Evolutionary conservation across 306 rosid genomes (phyloP).

Genomic region (Cotoneaster glaucophyllus): DNA sequence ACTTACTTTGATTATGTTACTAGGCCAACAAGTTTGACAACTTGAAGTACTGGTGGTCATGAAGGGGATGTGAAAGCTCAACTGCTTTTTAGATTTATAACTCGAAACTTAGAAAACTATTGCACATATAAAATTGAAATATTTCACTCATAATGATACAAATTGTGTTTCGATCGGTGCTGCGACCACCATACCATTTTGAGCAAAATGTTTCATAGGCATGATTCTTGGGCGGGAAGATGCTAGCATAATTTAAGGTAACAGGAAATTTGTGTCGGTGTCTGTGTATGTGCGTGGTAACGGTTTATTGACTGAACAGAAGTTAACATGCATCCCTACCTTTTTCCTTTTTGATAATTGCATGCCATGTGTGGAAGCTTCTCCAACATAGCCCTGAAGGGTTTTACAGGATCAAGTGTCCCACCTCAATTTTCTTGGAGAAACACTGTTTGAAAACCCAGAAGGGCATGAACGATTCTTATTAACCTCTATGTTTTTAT

Average conservation of each 20-base stretch:
- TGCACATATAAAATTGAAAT: not conserved
- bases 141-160: not conserved
- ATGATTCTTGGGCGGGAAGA: not conserved
- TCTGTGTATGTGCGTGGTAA: not conserved
- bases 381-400: not conserved
- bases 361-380: not conserved
- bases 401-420: not conserved
- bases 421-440: not conserved
- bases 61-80: not conserved
- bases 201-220: not conserved
- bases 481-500: not conserved
- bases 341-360: not conserved
- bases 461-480: not conserved
- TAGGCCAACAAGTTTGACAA: not conserved
- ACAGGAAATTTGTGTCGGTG: not conserved
- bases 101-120: not conserved
- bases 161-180: not conserved
- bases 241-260: not conserved
- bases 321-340: not conserved
- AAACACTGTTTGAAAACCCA: not conserved
- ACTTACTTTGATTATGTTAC: not conserved
- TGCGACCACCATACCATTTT: not conserved
- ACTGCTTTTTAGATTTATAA: not conserved
- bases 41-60: not conserved
- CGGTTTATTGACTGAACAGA: not conserved